A percentile compares a stretch with the other conserved stretches of the same genome.
Evolutionary conservation across 257 asterid genomes (phyloP).

Genomic region (Nicotiana paniculata): DNA sequence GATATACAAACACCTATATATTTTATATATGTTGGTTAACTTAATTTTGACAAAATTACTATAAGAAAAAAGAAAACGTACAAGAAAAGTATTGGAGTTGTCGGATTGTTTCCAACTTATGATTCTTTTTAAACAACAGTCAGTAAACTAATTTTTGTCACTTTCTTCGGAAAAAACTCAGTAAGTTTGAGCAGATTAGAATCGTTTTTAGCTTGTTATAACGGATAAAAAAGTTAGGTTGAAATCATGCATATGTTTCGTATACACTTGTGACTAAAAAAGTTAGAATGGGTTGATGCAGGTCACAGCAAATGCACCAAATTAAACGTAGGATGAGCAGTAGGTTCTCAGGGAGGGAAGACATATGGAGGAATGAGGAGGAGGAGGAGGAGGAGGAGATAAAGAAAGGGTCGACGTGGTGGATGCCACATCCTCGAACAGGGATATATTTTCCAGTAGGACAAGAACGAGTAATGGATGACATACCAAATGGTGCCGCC

Average conservation of each 20-base stretch:
- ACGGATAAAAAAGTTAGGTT: neutral
- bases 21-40: too few relatives aligned
- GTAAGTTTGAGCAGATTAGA: neutral
- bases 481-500: conserved; percentile 40
- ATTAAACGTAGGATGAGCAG: neutral
- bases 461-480: conserved; percentile 39
- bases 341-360: neutral
- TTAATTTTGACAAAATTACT: too few relatives aligned
- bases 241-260: neutral
- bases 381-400: neutral
- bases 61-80: too few relatives aligned
- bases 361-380: neutral
- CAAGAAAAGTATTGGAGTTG: neutral
- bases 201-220: neutral
- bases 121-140: too few relatives aligned
- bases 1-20: too few relatives aligned
- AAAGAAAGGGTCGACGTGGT: neutral
- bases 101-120: neutral
- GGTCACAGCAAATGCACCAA: neutral
- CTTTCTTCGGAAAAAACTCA: too few relatives aligned
- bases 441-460: conserved; percentile 53
- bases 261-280: neutral
- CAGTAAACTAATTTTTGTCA: neutral
- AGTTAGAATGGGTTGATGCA: neutral
- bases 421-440: conserved; percentile 46